Evolutionary conservation across 2,329 filamentous ascomycete genomes (phyloP), one percentile per base, ranked within the genome.

Genomic region (Aureobasidium zeae): DNA sequence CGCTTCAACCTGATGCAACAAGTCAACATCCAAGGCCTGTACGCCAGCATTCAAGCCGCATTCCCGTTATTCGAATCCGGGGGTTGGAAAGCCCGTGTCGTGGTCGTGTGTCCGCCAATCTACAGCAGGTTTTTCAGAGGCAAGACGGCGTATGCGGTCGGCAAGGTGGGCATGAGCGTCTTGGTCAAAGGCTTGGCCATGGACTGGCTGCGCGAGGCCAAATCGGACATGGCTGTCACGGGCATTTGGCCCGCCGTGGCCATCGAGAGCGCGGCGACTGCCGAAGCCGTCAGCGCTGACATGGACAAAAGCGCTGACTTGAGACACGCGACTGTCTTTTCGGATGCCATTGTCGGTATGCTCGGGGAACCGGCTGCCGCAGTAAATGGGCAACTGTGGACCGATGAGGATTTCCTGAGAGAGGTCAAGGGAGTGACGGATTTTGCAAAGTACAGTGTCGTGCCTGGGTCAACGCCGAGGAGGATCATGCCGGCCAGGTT

Each of bases 111-210:
- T 55, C 86, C 86, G 17, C 86, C 86, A 2, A 88, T 93, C 46
- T 93, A 93, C 62, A 83, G 77, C 50, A 72, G 86, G 21, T 93
- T 93, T 63, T 88, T 91, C 61, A 67, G 83, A 16, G 86, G 86
- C 9, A 93, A 93, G 71, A 84, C 85, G 1, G 84, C 82, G 11
- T 93, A 93, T 63, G 84, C 86, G 0, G 74, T 78, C 63, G 73
- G 72, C 50, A 91, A 91, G 58, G 73, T 89, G 3, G 83, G 71
- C 32, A 93, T 93, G 86, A 83, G 76, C 54, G 82, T 89, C 3
- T 59, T 93, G 32, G 86, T 82, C 0, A 85, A 86, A 58, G 86
- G 86, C 0, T 65, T 93, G 11, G 84, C 82, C 0, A 86, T 91
- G 81, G 86, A 93, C 54, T 85, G 83, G 57, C 66, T 75, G 51